Evolutionary conservation across 495 filamentous ascomycete genomes (phyloP), one percentile per base, ranked within the genome.

Genomic region (Copromyces sp.): DNA sequence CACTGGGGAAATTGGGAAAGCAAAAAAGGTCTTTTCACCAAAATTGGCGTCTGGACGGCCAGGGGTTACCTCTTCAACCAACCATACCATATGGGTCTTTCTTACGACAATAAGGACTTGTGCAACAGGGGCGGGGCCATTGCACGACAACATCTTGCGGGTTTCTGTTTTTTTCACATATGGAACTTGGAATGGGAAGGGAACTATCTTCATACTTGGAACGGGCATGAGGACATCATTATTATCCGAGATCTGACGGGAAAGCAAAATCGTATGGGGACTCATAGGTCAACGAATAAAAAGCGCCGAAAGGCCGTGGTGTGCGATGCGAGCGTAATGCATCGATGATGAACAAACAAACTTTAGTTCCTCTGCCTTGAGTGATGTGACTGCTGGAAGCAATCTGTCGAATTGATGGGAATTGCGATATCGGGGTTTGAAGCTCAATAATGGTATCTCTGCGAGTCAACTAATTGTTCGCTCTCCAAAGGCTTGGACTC

Each of bases 1-100:
- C 73, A 78, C 73, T 70, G 74, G 77, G 78, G 75, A 77, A 35
- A 35, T 79, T 73, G 77, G 76, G 75, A 80, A 80, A 80, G 73
- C 74, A 78, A 74, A 44, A 47, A 71, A 68, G 53, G 53, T 65
- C 53, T 65, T 65, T 65, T 65, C 53, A 65, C 53, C 53, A 65
- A 61, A 77, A 69, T 74, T 75, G 76, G 78, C 78, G 77, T 80
- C 74, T 68, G 76, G 78, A 76, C 72, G 76, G 76, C 77, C 69
- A 73, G 69, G 47, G 72, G 70, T 71, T 75, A 73, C 74, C 72
- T 77, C 24, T 24, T 65, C 53, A 37, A 65, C 53, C 29, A 65
- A 65, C 53, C 53, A 65, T 65, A 65, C 29, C 53, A 29, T 65
- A 65, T 65, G 53, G 53, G 53, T 65, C 53, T 61, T 61, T 35